Evolutionary conservation across 2,329 filamentous ascomycete species (phyloP).

Genomic region (Sporothrix phasma): DNA sequence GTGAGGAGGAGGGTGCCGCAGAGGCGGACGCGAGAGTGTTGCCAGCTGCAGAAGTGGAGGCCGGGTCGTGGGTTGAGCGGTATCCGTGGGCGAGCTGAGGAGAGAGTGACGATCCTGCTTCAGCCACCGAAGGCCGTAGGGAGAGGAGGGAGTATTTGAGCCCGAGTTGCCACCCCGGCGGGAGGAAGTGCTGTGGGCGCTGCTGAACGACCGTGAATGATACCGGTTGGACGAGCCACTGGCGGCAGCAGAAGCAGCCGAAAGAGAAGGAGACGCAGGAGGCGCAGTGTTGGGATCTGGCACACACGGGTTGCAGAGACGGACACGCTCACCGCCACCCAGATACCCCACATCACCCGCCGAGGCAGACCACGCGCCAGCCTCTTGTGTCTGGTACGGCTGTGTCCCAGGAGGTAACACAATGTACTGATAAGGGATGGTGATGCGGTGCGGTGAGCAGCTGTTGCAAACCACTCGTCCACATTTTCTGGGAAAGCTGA

Average conservation of each 20-base stretch:
- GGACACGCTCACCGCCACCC: constrained; percentile 46
- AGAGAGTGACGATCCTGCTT: not conserved
- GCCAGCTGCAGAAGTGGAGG: not conserved
- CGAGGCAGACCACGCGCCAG: constrained; percentile 15
- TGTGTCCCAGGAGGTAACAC: constrained; percentile 58
- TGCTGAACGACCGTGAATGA: constrained; percentile 6
- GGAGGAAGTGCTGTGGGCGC: not conserved
- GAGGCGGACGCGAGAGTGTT: not conserved
- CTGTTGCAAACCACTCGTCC: constrained; percentile 81
- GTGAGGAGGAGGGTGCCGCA: constrained; percentile 26
- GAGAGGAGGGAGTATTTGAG: not conserved
- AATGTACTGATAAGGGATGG: constrained; percentile 87
- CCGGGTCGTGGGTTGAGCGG: not conserved
- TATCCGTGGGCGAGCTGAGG: not conserved
- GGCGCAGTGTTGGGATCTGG: constrained; percentile 51
- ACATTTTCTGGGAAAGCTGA: constrained; percentile 55
- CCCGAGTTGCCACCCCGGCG: not conserved
- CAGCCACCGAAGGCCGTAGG: not conserved
- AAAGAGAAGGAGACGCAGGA: constrained; percentile 24
- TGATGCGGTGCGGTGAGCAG: constrained; percentile 91
- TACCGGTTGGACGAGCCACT: not conserved
- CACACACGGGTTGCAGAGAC: constrained; percentile 53
- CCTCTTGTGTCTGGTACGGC: constrained; percentile 27
- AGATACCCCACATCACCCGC: constrained; percentile 36
- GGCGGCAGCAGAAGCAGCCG: not conserved